Conservation (phyloP, 306 rosid species). For the Cucumis cinereus region DNA sequence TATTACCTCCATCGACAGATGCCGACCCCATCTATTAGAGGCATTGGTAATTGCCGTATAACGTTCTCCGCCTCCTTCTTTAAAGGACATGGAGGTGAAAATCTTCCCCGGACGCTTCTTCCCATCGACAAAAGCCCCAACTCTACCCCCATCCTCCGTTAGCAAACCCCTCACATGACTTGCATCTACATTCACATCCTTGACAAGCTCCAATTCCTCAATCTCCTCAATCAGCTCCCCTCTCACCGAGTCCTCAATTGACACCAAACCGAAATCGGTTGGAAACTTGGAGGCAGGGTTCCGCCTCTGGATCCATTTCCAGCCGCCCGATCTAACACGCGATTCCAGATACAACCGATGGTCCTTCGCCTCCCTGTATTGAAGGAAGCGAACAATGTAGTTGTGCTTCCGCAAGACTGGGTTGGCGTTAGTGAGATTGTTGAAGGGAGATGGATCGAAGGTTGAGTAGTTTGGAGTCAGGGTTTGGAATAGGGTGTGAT, state of each 20-base stretch:
- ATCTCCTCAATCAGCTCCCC: constrained; percentile 28
- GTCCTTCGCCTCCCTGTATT: constrained; percentile 42
- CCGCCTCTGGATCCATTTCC: constrained; percentile 80
- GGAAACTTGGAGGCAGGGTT: constrained; percentile 70
- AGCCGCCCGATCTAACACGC: constrained; percentile 34
- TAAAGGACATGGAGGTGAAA: constrained; percentile 72
- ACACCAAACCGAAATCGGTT: constrained; percentile 78
- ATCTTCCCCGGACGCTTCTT: constrained; percentile 88
- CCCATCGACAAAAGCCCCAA: constrained; percentile 60
- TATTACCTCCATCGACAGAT: constrained; percentile 58
- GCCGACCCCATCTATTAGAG: constrained; percentile 42
- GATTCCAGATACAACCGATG: constrained; percentile 51
- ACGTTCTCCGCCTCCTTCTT: constrained; percentile 31
- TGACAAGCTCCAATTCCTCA: constrained; percentile 42
- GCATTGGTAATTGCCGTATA: constrained; percentile 15
- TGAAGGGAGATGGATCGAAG: constrained; percentile 5
- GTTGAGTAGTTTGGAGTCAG: constrained; percentile 15
- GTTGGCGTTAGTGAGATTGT: constrained; percentile 11
- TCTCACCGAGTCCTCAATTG: constrained; percentile 36
- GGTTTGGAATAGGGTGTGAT: constrained; percentile 20
- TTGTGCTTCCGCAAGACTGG: constrained; percentile 17
- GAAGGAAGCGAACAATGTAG: constrained; percentile 60
- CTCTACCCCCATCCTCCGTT: constrained; percentile 14
- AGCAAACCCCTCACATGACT: constrained; percentile 55
- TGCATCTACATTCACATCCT: constrained; percentile 65